A percentile compares a stretch with the other conserved stretches of the same genome.
Conservation (phyloP, 805 yeast genomes). For the Wickerhamiella kurtzmanii region DNA sequence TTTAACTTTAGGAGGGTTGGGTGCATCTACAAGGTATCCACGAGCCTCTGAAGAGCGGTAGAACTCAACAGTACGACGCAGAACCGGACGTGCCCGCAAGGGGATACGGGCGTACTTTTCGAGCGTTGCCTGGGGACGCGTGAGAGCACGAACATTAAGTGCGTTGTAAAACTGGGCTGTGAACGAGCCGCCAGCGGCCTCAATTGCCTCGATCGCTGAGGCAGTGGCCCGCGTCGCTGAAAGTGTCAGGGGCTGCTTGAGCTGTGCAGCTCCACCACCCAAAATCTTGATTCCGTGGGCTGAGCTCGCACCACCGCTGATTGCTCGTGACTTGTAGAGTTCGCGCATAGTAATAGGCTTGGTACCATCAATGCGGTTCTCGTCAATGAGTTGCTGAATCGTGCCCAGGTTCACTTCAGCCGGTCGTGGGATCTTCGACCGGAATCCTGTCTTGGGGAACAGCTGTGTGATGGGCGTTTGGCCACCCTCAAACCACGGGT, state of each 20-base stretch:
- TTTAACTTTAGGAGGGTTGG: slow-evolving; percentile 25
- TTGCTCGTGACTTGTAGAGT: slow-evolving; percentile 61
- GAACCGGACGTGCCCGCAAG: slow-evolving; percentile 70
- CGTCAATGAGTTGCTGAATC: slow-evolving; percentile 56
- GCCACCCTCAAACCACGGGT: slow-evolving; percentile 96
- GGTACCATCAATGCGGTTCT: slow-evolving; percentile 45
- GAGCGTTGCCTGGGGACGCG: slow-evolving; percentile 58
- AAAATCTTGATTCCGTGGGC: slow-evolving; percentile 74
- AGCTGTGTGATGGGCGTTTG: slow-evolving; percentile 82
- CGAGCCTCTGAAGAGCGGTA: slow-evolving; percentile 59
- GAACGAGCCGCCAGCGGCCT: slow-evolving; percentile 57
- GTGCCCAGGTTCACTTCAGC: slow-evolving; percentile 49
- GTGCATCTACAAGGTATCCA: slow-evolving; percentile 74
- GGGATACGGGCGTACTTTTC: slow-evolving; percentile 69
- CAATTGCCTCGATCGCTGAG: slow-evolving; percentile 61
- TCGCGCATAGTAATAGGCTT: slow-evolving; percentile 52
- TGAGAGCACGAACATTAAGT: slow-evolving; percentile 59
- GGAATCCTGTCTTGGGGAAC: slow-evolving; percentile 82
- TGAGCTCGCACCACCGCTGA: slow-evolving; percentile 37
- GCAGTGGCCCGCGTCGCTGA: slow-evolving; percentile 74
- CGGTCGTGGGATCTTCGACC: slow-evolving; percentile 24
- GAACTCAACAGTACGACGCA: slow-evolving; percentile 63
- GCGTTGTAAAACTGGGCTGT: slow-evolving; percentile 58
- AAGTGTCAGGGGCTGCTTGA: slow-evolving; percentile 48
- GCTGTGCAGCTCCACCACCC: slow-evolving; percentile 41